These are phyloP conservation scores for Actinidia chinensis DNA, from an alignment of 179 eudicot species.

Conservation along the genomic window DNA sequence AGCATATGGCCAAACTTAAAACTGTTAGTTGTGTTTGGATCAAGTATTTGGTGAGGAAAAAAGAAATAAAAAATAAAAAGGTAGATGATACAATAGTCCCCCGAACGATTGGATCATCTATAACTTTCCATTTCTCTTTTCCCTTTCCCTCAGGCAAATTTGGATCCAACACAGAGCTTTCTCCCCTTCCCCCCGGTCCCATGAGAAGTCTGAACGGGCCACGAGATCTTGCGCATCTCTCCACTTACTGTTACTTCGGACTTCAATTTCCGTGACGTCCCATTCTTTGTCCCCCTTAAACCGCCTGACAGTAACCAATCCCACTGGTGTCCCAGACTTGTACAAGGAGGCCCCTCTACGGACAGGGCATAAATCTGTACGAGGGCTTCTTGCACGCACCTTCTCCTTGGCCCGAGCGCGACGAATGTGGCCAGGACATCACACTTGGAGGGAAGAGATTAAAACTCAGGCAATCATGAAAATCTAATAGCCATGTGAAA, in stretches of 20 bases:
- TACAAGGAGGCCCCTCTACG: conserved; percentile 72
- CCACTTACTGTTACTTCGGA: conserved; percentile 63
- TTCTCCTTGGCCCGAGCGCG: conserved; percentile 88
- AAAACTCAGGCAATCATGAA: conserved; percentile 19
- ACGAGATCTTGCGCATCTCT: conserved; percentile 82
- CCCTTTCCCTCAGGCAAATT: too few species aligned
- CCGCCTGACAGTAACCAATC: conserved; percentile 91
- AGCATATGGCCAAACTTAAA: too few species aligned
- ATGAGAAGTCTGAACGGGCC: conserved; percentile 86
- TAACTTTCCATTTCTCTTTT: too few species aligned
- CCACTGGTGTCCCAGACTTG: conserved; percentile 77
- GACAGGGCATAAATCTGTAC: conserved; percentile 84
- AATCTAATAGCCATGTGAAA: conserved; percentile 23
- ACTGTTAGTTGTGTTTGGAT: too few species aligned
- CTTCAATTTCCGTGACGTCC: conserved; percentile 71
- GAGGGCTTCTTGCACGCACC: conserved; percentile 93
- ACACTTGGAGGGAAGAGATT: conserved; percentile 76
- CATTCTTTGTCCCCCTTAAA: conserved; percentile 90
- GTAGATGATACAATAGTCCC: too few species aligned
- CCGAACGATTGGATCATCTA: too few species aligned
- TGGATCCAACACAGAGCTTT: too few species aligned
- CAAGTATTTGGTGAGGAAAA: too few species aligned
- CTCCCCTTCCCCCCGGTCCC: conserved; percentile 91
- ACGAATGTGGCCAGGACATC: conserved; percentile 85
- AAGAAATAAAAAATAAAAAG: too few species aligned